Conservation (phyloP, 2,329 filamentous ascomycete genomes). For the Botrytis paeoniae region DNA sequence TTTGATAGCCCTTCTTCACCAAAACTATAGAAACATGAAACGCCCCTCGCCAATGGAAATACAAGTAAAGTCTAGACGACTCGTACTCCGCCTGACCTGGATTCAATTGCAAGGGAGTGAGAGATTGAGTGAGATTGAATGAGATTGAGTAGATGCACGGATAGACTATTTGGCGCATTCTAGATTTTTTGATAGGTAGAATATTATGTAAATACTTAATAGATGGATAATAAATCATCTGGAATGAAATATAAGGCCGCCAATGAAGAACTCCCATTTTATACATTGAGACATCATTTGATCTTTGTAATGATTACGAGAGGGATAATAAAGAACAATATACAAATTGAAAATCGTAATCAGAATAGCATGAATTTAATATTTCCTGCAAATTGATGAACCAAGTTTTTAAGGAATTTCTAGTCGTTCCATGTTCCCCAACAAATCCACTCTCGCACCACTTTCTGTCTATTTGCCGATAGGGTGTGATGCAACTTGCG, state of each 20-base stretch:
- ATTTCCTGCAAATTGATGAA: background rate
- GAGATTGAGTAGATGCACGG: background rate
- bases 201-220: background rate
- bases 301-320: background rate
- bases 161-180: background rate
- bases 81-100: background rate
- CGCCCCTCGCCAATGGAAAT: background rate
- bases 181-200: background rate
- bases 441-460: background rate
- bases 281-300: background rate
- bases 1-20: background rate
- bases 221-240: background rate
- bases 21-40: background rate
- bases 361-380: background rate
- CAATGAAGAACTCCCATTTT: background rate
- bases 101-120: background rate
- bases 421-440: background rate
- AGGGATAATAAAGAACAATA: background rate
- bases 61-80: background rate
- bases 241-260: background rate
- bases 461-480: background rate
- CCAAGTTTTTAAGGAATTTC: background rate
- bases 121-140: background rate
- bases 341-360: background rate
- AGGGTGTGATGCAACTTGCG: background rate